These are phyloP conservation scores for Epichloe aotearoae DNA, from an alignment of 2,329 filamentous ascomycete genomes.

Conservation along the genomic window DNA sequence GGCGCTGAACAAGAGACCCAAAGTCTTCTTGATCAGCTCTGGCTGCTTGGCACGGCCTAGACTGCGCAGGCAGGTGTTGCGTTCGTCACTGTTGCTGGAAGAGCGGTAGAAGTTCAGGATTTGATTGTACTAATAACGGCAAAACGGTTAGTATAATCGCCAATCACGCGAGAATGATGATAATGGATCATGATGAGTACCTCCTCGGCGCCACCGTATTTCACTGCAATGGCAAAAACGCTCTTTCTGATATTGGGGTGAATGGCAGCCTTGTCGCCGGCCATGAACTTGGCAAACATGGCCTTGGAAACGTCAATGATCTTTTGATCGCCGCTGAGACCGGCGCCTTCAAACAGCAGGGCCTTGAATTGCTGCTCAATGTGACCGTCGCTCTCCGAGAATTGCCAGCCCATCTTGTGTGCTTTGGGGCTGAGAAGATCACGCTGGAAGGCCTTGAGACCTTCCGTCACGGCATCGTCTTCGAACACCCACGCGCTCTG, in stretches of 20 bases:
- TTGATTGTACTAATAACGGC: slow-evolving; percentile 49
- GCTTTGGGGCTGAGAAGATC: slow-evolving; percentile 66
- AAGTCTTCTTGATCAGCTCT: slow-evolving; percentile 67
- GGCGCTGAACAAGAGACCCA: slow-evolving; percentile 60
- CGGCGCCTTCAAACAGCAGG: slow-evolving; percentile 75
- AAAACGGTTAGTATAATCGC: neutral
- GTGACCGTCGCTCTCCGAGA: slow-evolving; percentile 73
- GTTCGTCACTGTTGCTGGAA: slow-evolving; percentile 62
- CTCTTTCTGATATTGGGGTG: slow-evolving; percentile 84
- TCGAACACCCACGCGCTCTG: slow-evolving; percentile 74
- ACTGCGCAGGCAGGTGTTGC: slow-evolving; percentile 76
- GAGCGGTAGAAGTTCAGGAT: slow-evolving; percentile 63
- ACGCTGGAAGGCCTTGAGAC: slow-evolving; percentile 71
- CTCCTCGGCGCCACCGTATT: slow-evolving; percentile 75
- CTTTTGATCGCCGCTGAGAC: slow-evolving; percentile 63
- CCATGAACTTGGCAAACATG: slow-evolving; percentile 77
- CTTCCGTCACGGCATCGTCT: slow-evolving; percentile 57
- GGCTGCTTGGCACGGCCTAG: slow-evolving; percentile 69
- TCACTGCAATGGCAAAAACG: slow-evolving; percentile 74
- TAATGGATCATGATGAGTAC: slow-evolving; percentile 24
- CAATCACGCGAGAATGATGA: neutral
- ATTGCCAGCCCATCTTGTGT: slow-evolving; percentile 79
- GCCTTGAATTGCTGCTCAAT: slow-evolving; percentile 91
- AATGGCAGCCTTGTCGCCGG: slow-evolving; percentile 66
- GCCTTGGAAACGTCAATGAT: slow-evolving; percentile 72